Evolutionary conservation across 2,329 filamentous ascomycete species (phyloP).

Genomic region (Xylaria digitata): DNA sequence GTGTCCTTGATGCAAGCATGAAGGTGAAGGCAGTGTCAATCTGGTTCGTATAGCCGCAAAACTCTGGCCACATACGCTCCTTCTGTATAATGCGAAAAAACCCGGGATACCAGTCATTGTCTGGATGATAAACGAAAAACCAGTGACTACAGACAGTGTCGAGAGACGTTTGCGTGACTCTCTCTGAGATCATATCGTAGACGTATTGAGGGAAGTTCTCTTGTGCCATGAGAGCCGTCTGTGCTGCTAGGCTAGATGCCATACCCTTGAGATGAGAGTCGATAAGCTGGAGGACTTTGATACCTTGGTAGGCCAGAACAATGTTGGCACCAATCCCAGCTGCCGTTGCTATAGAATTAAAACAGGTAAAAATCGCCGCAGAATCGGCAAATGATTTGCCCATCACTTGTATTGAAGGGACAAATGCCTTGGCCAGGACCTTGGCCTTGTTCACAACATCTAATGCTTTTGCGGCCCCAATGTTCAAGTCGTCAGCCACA

Average conservation of each 20-base stretch:
- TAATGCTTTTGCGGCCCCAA: background rate
- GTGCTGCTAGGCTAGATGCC: slow-evolving; percentile 49
- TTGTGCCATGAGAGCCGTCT: slow-evolving; percentile 53
- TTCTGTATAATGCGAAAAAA: slow-evolving; percentile 54
- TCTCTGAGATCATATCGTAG: slow-evolving; percentile 53
- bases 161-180: slow-evolving; percentile 49
- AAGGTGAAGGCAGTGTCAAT: slow-evolving; percentile 56
- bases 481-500: slow-evolving; percentile 17
- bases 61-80: slow-evolving; percentile 50
- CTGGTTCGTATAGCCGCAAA: slow-evolving; percentile 56
- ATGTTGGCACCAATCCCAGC: slow-evolving; percentile 52
- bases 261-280: slow-evolving; percentile 52
- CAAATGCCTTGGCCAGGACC: slow-evolving; percentile 31
- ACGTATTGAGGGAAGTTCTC: slow-evolving; percentile 53
- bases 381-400: slow-evolving; percentile 52
- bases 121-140: slow-evolving; percentile 57
- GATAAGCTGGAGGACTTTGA: slow-evolving; percentile 52
- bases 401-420: slow-evolving; percentile 52
- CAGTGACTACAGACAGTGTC: slow-evolving; percentile 49
- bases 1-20: slow-evolving; percentile 50
- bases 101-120: slow-evolving; percentile 56
- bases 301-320: slow-evolving; percentile 52
- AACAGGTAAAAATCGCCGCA: slow-evolving; percentile 48
- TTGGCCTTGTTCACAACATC: too few relatives aligned
- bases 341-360: slow-evolving; percentile 49